Evolutionary conservation across 352 stramenopile genomes (phyloP), one percentile per base, ranked within the genome.

Genomic region (Pythium myriotylum): DNA sequence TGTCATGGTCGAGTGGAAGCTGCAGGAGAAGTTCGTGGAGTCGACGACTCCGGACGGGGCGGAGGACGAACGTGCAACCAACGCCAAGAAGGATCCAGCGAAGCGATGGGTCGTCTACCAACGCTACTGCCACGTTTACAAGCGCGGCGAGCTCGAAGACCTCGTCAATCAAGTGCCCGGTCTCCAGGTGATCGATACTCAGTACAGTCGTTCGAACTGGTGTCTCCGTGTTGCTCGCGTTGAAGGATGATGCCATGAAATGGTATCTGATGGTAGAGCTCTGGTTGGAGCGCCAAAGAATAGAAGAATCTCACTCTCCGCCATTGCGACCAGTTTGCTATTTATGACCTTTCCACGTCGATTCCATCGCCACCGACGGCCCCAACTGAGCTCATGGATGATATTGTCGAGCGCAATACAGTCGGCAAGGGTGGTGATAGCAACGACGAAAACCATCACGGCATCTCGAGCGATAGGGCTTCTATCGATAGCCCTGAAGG

Each of bases 1-100:
- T 50, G 86, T 92, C 37, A 89, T 92, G 73, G 86, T 92, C 42
- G 79, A 94, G 68, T 92, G 81, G 83, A 94, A 94, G 53, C 73
- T 94, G 4, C 85, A 94, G 62, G 70, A 90, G n/a, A 94, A 92
- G 47, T 92, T 90, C 62, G 70, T 61, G 4, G 57, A 65, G 13
- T 9, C 52, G 24, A 23, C 3, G 14, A 59, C 23, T 5, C 22
- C 3, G 27, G 33, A 20, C 4, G 14, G 12, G 19, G 23, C 17
- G 3, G 46, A 42, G 5, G 22, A 9, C 7, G n/a, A 48, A 13
- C 12, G 33, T 7, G 42, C 54, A 7, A 59, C 62, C 17, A 80
- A 90, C 42, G 79, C 76, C 17, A 74, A 69, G 47, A 67, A 72
- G 3, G 65, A 84, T 57, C 48, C 23, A 3, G 71, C 73, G 14